Conservation (phyloP, 768 basidiomycete genomes). For the Steccherinum ochraceum region DNA sequence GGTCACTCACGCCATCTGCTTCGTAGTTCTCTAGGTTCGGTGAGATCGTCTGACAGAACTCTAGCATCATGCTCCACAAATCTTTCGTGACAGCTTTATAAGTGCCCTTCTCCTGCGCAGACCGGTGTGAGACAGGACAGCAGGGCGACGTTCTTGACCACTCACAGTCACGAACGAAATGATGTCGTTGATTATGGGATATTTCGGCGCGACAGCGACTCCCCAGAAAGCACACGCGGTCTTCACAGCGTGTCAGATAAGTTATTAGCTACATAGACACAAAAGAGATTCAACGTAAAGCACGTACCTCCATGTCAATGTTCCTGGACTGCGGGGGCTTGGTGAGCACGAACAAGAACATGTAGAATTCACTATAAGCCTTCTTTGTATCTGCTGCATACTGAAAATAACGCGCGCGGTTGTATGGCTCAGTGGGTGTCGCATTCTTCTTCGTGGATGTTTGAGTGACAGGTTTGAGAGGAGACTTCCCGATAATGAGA, state of each 20-base stretch:
- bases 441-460: slow-evolving; percentile 28
- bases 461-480: slow-evolving; percentile 16
- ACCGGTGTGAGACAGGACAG: too few species aligned
- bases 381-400: slow-evolving; percentile 43
- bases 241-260: slow-evolving; percentile 69
- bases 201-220: slow-evolving; percentile 63
- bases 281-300: not conserved
- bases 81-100: slow-evolving; percentile 83
- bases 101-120: slow-evolving; percentile 36
- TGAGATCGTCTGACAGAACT: slow-evolving; percentile 63
- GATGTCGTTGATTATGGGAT: slow-evolving; percentile 59
- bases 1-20: slow-evolving; percentile 55
- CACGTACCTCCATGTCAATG: not conserved
- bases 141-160: too few species aligned
- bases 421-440: slow-evolving; percentile 43
- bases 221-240: slow-evolving; percentile 71
- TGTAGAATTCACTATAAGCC: slow-evolving; percentile 61
- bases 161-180: slow-evolving; percentile 60
- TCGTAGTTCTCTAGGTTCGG: slow-evolving; percentile 63
- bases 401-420: slow-evolving; percentile 41
- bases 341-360: slow-evolving; percentile 62
- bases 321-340: slow-evolving; percentile 57
- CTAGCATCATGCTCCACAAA: slow-evolving; percentile 80
- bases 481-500: slow-evolving; percentile 43
- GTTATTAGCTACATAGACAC: not conserved